Base-by-base conservation (phyloP, 192 early-diverging fungal species). In the Chytriomyces hyalinus region DNA sequence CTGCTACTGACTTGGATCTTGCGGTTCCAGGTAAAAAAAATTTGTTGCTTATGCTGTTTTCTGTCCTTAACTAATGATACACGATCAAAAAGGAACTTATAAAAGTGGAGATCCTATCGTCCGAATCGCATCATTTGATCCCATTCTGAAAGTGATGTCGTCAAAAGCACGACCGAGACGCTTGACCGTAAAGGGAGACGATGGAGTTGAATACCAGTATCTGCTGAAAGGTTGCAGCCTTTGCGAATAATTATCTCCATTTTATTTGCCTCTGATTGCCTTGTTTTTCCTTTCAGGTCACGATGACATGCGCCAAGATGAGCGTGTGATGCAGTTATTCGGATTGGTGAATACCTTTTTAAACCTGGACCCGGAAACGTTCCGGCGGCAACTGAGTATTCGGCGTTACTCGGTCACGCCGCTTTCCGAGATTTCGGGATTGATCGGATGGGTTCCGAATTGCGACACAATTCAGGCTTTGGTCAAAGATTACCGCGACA, bases 261-360 rank as follows among this genome's bases (percentile, higher is more conserved):
- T 49, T 26, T 22, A 22, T 4, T 48, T 26, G 60, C 0, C 36
- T 26, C 20, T 53, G 9, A 11, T 20, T 78, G 61, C 48, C 26
- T 15, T 48, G 9, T 6, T 36, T 36, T 36, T 36, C 36, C 36
- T 36, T 36, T 28, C 17, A 82, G 81, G 82, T 4, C 93, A 94
- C 67, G 95, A 96, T 81, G 95, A 96, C 84, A 77, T 97, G 68
- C 91, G 94, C 57, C 94, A 95, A 84, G 95, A 97, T 75, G 95
- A 97, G 83, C 90, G 95, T 66, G 94, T 93, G 5, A 96, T 96
- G 94, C 94, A 96, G 82, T 73, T 95, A 47, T 96, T 96, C 85
- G 94, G 92, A 11, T 86, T 96, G 36, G 91, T 96, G 63, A 96
- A 95, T 78, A 94, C 92, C 6, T 74, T 95, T 36, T 84, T 96